Base-by-base conservation (phyloP, 176 grass and related monocot genomes). In the Lolium rigidum region DNA sequence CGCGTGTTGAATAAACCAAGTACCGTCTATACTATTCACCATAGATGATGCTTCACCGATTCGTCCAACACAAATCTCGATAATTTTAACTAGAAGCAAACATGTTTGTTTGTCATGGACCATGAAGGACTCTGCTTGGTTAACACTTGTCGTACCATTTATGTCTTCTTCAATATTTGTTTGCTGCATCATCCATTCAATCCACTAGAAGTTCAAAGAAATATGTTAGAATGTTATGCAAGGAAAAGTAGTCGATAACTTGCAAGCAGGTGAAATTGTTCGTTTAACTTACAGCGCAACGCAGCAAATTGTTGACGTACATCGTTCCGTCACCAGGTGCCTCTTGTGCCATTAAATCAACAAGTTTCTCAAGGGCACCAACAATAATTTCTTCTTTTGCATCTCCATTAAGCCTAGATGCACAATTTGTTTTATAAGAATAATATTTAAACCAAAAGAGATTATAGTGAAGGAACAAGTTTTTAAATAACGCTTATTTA, bases 1-100 rank as follows among this genome's bases (percentile, higher is more conserved):
- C 9, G 86, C 14, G 1, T 92, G 85, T 62, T 89, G 85, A 44
- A 74, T 69, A 26, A 95, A 86, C n/a, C 74, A 10, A 17, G n/a
- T 25, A 56, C 20, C 56, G 0, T 86, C 55, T 0, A 59, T 78
- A 5, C 38, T 39, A 38, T 79, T 79, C 71, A 75, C 28, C 9
- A 59, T 21, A 10, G 78, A 51, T 38, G 62, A 1, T 15, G 56
- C 37, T 17, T 77, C 82, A 31, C 24, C 21, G 38, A 80, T 79
- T 70, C 89, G 60, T 24, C 90, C 86, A 10, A 85, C 91, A 81
- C 93, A 95, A 12, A 87, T 93, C 68, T 98, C 93, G 49, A 98
- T 70, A 48, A 89, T 83, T 39, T 83, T 70, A 10, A 85, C 84
- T 26, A 95, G 47, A 71, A 98, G 89, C n/a, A 94, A 78, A 37